These are phyloP conservation scores for Claviceps arundinis DNA, from an alignment of 2,329 filamentous ascomycete species.

Conservation along the genomic window DNA sequence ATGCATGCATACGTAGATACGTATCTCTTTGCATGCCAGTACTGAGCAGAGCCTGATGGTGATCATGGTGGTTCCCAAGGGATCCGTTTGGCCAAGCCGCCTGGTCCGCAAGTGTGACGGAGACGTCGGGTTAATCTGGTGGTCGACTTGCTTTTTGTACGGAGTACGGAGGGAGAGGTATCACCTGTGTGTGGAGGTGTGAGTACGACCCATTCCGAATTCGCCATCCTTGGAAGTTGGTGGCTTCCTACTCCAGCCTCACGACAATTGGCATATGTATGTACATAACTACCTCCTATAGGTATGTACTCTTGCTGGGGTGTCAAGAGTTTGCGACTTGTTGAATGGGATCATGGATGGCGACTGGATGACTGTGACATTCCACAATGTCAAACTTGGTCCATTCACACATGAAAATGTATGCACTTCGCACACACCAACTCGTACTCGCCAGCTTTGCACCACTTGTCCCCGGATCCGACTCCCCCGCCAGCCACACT, in stretches of 20 bases:
- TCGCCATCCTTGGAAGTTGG: neutral
- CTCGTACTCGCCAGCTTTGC: too few species aligned
- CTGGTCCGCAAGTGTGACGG: neutral
- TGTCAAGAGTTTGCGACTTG: neutral
- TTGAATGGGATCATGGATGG: too few species aligned
- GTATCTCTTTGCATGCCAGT: too few species aligned
- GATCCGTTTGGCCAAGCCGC: too few species aligned
- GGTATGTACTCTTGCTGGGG: neutral
- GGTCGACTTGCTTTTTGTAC: neutral
- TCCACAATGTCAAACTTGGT: neutral
- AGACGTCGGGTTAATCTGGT: neutral
- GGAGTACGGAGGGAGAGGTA: too few species aligned
- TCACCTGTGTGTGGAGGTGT: too few species aligned
- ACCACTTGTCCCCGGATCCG: too few species aligned
- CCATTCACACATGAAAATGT: neutral
- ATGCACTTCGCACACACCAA: too few species aligned
- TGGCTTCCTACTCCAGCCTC: neutral
- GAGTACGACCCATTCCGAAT: neutral
- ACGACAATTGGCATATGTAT: neutral
- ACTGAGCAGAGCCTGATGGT: too few species aligned
- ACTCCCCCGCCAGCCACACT: neutral
- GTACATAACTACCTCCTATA: too few species aligned
- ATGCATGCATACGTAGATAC: too few species aligned
- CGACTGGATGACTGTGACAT: neutral
- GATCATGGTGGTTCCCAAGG: too few species aligned